These are phyloP conservation scores for Chrysoporthe austroafricana DNA, from an alignment of 2,329 filamentous ascomycete genomes.

Conservation along the genomic window DNA sequence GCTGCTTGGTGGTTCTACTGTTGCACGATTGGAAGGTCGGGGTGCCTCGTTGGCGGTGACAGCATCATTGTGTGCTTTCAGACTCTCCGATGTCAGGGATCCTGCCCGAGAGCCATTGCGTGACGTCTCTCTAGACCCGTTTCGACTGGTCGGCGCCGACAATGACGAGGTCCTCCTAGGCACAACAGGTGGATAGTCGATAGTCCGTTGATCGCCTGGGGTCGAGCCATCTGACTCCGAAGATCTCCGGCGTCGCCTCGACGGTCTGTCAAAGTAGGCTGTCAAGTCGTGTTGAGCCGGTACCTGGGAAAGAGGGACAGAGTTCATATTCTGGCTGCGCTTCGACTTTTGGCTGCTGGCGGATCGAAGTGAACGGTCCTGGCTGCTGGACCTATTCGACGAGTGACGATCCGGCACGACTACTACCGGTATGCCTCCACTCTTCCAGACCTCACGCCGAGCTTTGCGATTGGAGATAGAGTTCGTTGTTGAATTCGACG, in stretches of 20 bases:
- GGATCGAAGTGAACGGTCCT: slow-evolving; percentile 61
- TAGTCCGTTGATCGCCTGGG: slow-evolving; percentile 55
- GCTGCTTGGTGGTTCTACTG: slow-evolving; percentile 14
- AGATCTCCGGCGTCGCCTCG: slow-evolving; percentile 45
- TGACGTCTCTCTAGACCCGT: slow-evolving; percentile 18
- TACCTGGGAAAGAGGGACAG: slow-evolving; percentile 48
- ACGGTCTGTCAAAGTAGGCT: slow-evolving; percentile 48
- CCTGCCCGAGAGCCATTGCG: slow-evolving; percentile 54
- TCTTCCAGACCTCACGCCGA: slow-evolving; percentile 62
- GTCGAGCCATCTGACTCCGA: slow-evolving; percentile 53
- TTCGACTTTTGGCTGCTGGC: slow-evolving; percentile 62
- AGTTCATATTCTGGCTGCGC: slow-evolving; percentile 56
- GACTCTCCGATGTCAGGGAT: slow-evolving; percentile 62
- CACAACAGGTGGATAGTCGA: slow-evolving; percentile 63
- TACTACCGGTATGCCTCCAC: slow-evolving; percentile 64
- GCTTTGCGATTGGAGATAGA: slow-evolving; percentile 59
- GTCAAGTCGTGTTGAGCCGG: slow-evolving; percentile 48
- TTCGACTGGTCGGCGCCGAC: slow-evolving; percentile 63
- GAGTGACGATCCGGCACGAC: slow-evolving; percentile 63
- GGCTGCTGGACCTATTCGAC: slow-evolving; percentile 53
- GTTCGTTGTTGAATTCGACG: slow-evolving; percentile 52
- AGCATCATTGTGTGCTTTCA: slow-evolving; percentile 55
- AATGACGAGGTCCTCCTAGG: slow-evolving; percentile 63
- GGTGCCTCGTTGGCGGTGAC: slow-evolving; percentile 33
- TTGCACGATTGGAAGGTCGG: slow-evolving; percentile 13